A percentile compares a stretch with the other conserved stretches of the same genome.
Conservation (phyloP, 2,329 filamentous ascomycete species). For the Epichloe amarillans region DNA sequence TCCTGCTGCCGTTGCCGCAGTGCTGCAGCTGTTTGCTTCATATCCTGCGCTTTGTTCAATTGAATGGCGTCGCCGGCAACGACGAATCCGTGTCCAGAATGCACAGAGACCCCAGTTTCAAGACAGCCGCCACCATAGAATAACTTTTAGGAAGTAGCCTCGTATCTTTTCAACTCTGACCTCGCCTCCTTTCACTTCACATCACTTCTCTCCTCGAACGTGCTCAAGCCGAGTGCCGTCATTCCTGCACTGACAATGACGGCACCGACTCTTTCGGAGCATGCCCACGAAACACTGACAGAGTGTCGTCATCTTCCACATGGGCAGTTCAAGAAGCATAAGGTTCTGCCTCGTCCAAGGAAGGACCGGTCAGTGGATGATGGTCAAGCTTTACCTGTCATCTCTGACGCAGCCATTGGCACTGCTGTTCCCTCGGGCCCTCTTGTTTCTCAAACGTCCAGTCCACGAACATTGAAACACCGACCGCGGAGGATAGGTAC, state of each 20-base stretch:
- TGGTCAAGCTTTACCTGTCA: slow-evolving; percentile 13
- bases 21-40: slow-evolving; percentile 1
- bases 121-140: slow-evolving; percentile 9
- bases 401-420: slow-evolving; percentile 16
- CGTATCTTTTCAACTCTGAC: not conserved
- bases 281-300: slow-evolving; percentile 14
- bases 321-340: slow-evolving; percentile 33
- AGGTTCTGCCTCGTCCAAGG: slow-evolving; percentile 26
- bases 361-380: slow-evolving; percentile 13
- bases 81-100: slow-evolving; percentile 8
- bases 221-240: slow-evolving; percentile 14
- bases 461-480: slow-evolving; percentile 27
- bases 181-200: not conserved
- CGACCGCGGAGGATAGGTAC: slow-evolving; percentile 28
- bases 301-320: slow-evolving; percentile 17
- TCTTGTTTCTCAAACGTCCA: slow-evolving; percentile 14
- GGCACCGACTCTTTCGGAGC: slow-evolving; percentile 15
- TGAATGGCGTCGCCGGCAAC: slow-evolving; percentile 8
- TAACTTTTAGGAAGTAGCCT: not conserved
- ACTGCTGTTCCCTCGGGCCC: slow-evolving; percentile 5
- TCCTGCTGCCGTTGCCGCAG: not conserved
- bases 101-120: slow-evolving; percentile 9
- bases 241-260: slow-evolving; percentile 20
- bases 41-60: slow-evolving; percentile 4
- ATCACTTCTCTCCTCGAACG: slow-evolving; percentile 8